Conservation (phyloP, 805 yeast species). For the Metschnikowia santaceciliae region DNA sequence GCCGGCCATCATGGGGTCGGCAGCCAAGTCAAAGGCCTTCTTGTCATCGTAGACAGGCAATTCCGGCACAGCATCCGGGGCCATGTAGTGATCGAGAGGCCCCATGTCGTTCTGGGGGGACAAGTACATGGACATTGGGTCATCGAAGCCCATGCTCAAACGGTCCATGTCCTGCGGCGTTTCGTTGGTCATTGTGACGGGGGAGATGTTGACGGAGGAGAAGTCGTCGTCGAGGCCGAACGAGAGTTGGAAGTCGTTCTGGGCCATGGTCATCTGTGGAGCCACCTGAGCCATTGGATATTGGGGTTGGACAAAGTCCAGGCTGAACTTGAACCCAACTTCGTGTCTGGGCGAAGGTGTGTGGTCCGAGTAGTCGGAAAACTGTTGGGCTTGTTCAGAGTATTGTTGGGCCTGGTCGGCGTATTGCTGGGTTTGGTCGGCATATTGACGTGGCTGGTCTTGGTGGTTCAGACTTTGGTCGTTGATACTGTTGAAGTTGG, state of each 20-base stretch:
- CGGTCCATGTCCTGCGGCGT: slow-evolving; percentile 3
- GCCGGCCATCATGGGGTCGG: slow-evolving; percentile 2
- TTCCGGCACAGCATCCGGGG: slow-evolving; percentile 1
- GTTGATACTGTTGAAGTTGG: neutral
- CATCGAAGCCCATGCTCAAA: neutral
- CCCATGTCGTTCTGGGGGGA: neutral
- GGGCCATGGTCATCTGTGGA: slow-evolving; percentile 2
- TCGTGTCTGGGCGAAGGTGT: neutral
- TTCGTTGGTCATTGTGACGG: slow-evolving; percentile 5
- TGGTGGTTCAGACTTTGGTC: too few species aligned
- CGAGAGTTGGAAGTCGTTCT: neutral
- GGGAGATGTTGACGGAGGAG: slow-evolving; percentile 3
- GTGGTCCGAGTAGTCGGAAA: neutral
- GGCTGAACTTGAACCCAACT: neutral
- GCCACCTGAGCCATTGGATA: slow-evolving; percentile 3
- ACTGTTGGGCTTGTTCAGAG: too few species aligned
- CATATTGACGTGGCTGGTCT: too few species aligned
- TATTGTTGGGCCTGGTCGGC: too few species aligned
- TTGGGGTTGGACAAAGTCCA: neutral
- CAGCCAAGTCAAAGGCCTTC: slow-evolving; percentile 9
- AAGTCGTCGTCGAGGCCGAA: slow-evolving; percentile 2
- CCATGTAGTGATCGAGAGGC: slow-evolving; percentile 1
- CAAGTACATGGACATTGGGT: slow-evolving; percentile 1
- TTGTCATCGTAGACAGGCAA: slow-evolving; percentile 6
- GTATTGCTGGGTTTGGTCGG: too few species aligned